phyloP scores from a whole-genome alignment of 345 rosid species.

The Geranium rotundifolium region DNA sequence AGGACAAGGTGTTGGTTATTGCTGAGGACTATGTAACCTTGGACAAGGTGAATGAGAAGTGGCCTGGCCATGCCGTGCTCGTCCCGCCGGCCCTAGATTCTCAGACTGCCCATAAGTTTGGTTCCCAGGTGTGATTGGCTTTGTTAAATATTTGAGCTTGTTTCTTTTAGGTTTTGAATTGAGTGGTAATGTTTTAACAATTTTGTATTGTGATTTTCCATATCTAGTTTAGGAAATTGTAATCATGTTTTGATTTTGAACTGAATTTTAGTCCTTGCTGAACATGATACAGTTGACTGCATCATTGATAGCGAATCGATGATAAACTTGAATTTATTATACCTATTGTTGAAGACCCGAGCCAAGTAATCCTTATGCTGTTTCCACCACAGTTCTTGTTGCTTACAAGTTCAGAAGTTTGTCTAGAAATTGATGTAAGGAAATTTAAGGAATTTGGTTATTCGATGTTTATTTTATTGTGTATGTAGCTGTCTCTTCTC shows the following conservation, averaged over 20 bases:
- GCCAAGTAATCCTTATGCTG: background rate
- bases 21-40: slow-evolving; percentile 96
- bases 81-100: slow-evolving; percentile 74
- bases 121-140: slow-evolving; percentile 54
- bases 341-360: background rate
- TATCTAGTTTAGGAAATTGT: too few relatives aligned
- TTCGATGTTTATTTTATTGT: too few relatives aligned
- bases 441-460: too few relatives aligned
- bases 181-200: background rate
- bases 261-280: background rate
- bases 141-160: background rate
- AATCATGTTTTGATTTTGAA: background rate
- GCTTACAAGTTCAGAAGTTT: background rate
- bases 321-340: background rate
- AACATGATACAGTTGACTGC: too few relatives aligned
- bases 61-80: slow-evolving; percentile 97
- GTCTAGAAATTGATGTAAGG: background rate
- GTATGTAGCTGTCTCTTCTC: too few relatives aligned
- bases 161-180: background rate
- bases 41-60: slow-evolving; percentile 52
- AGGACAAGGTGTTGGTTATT: slow-evolving; percentile 75
- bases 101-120: slow-evolving; percentile 77
- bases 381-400: background rate
- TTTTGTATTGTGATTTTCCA: too few relatives aligned
- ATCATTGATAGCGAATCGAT: background rate